These are phyloP conservation scores for Teratosphaeria destructans DNA, from an alignment of 2,329 filamentous ascomycete species.

Conservation along the genomic window DNA sequence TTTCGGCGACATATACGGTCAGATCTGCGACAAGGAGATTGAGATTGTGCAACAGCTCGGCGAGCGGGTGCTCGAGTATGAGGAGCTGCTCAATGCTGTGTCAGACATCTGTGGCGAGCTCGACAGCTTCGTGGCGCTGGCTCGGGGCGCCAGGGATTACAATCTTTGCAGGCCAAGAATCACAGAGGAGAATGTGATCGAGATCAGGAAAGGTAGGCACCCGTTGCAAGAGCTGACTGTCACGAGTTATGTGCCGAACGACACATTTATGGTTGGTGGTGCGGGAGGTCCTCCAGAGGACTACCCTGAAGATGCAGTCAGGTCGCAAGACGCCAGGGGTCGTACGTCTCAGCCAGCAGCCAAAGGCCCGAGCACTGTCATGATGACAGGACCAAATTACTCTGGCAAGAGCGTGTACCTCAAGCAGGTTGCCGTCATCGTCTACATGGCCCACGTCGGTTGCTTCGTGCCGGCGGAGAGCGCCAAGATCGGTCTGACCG, in stretches of 20 bases:
- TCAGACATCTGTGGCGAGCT: conserved; percentile 79
- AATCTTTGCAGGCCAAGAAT: conserved; percentile 61
- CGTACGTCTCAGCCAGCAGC: neutral
- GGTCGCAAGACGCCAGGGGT: neutral
- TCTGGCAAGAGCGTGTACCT: conserved; percentile 95
- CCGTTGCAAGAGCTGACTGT: conserved; percentile 78
- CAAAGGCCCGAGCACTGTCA: conserved; percentile 53
- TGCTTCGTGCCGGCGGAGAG: conserved; percentile 76
- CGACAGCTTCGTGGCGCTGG: conserved; percentile 73
- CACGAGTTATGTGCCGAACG: conserved; percentile 71
- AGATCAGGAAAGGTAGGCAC: conserved; percentile 71
- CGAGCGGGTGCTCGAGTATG: conserved; percentile 57
- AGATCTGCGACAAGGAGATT: conserved; percentile 81
- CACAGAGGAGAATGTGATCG: conserved; percentile 57
- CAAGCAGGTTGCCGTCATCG: conserved; percentile 82
- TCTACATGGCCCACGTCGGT: conserved; percentile 86
- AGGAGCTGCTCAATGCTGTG: conserved; percentile 54
- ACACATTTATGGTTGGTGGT: conserved; percentile 60
- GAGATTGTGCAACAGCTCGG: conserved; percentile 74
- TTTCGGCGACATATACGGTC: conserved; percentile 74
- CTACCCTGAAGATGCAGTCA: neutral
- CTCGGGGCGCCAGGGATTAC: conserved; percentile 65
- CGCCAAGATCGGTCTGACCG: conserved; percentile 75
- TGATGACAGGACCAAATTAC: conserved; percentile 89
- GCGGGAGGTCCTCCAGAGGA: conserved; percentile 15